Evolutionary conservation across 2,329 filamentous ascomycete species (phyloP).

Genomic region (Fusarium mexicanum): DNA sequence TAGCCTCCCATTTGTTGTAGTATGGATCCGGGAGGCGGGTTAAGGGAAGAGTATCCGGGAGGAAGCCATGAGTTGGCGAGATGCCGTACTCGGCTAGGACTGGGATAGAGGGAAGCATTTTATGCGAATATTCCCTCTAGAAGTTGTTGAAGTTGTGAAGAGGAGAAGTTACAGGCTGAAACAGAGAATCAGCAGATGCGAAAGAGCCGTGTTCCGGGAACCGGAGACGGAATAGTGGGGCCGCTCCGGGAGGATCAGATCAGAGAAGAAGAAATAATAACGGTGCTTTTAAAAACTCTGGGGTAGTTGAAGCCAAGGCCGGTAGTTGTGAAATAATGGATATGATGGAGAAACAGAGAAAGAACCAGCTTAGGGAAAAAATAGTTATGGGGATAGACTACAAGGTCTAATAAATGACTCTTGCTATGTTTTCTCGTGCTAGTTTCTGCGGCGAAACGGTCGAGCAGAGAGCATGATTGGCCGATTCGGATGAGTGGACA

Average conservation of each 20-base stretch:
- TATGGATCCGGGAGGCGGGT: conserved; percentile 86
- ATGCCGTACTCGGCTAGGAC: conserved; percentile 81
- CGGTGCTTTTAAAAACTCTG: not conserved
- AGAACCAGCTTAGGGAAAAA: not conserved
- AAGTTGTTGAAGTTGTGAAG: not conserved
- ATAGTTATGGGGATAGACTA: conserved; percentile 1
- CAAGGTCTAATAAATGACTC: conserved; percentile 33
- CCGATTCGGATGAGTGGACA: conserved; percentile 40
- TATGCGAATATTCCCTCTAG: not conserved
- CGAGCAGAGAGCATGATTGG: conserved; percentile 38
- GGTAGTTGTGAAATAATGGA: not conserved
- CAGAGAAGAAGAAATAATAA: not conserved
- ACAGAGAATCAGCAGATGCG: conserved; percentile 1
- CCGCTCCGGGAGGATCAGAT: conserved; percentile 25
- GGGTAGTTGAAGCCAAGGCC: conserved; percentile 15
- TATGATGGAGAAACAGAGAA: conserved; percentile 12
- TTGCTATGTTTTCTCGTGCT: conserved; percentile 28
- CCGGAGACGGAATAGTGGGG: conserved; percentile 37
- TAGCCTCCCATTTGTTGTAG: conserved; percentile 93
- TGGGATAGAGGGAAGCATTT: conserved; percentile 68
- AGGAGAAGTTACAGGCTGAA: conserved; percentile 6
- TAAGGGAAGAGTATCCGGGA: conserved; percentile 83
- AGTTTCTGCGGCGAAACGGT: conserved; percentile 38
- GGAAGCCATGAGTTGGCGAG: conserved; percentile 82
- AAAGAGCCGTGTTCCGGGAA: conserved; percentile 26